Evolutionary conservation across 1,139 yeast species (phyloP).

Genomic region (Hyphopichia buzzinii): DNA sequence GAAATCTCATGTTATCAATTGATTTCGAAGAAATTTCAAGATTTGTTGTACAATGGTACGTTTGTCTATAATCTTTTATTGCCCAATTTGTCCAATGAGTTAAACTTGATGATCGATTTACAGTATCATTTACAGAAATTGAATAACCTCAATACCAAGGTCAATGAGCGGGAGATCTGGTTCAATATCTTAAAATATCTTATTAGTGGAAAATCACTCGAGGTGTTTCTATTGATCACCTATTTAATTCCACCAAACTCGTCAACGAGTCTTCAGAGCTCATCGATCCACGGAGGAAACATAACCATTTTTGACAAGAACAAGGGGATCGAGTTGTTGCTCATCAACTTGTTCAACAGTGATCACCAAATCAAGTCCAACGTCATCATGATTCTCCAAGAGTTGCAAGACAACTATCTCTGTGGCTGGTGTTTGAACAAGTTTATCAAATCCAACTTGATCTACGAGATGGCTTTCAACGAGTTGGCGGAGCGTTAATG

Average conservation of each 20-base stretch:
- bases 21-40: conserved; percentile 37
- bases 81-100: conserved; percentile 41
- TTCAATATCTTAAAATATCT: conserved; percentile 42
- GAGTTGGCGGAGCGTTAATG: conserved; percentile 24
- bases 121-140: conserved; percentile 45
- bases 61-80: conserved; percentile 34
- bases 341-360: conserved; percentile 33
- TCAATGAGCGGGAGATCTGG: conserved; percentile 44
- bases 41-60: conserved; percentile 32
- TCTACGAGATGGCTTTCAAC: conserved; percentile 43
- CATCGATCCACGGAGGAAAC: conserved; percentile 41
- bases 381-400: conserved; percentile 44
- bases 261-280: conserved; percentile 40
- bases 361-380: conserved; percentile 43
- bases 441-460: conserved; percentile 36
- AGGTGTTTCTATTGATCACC: conserved; percentile 39
- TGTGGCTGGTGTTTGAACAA: conserved; percentile 49
- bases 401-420: conserved; percentile 42
- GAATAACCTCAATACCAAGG: conserved; percentile 19
- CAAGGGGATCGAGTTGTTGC: conserved; percentile 43
- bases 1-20: conserved; percentile 46
- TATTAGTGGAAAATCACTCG: conserved; percentile 45
- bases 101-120: conserved; percentile 44
- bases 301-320: conserved; percentile 47
- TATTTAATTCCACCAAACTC: conserved; percentile 46